These are phyloP conservation scores for Parasarocladium wereldwijsianum DNA, from an alignment of 2,329 filamentous ascomycete genomes.

Conservation along the genomic window DNA sequence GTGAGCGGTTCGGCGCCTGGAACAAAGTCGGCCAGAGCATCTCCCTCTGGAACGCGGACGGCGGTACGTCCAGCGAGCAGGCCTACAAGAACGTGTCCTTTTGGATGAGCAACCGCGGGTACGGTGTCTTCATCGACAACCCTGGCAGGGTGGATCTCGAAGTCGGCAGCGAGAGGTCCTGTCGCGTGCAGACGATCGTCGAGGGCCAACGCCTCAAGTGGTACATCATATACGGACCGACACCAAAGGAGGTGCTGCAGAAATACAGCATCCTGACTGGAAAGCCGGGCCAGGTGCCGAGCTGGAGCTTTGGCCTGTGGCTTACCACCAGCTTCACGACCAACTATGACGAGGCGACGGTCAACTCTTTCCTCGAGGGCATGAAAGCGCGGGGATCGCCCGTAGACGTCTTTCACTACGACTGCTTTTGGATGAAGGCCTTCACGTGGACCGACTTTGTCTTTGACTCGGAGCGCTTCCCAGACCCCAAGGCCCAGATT, in stretches of 20 bases:
- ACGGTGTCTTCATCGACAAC: conserved; percentile 63
- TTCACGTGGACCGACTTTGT: conserved; percentile 66
- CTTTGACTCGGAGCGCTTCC: conserved; percentile 54
- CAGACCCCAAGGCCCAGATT: conserved; percentile 51
- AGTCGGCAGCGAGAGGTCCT: conserved; percentile 59
- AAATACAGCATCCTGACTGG: conserved; percentile 56
- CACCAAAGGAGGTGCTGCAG: conserved; percentile 55
- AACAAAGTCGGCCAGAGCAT: conserved; percentile 62
- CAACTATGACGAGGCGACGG: conserved; percentile 55
- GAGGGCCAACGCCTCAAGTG: conserved; percentile 57
- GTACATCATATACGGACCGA: conserved; percentile 58
- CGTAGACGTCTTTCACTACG: conserved; percentile 61
- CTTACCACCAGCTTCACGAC: conserved; percentile 65
- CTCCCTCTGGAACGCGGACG: conserved; percentile 48
- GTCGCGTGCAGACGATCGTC: conserved; percentile 53
- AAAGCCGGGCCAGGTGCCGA: conserved; percentile 46
- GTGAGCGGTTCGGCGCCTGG: conserved; percentile 63
- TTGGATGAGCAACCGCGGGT: conserved; percentile 57
- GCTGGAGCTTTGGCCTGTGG: conserved; percentile 67
- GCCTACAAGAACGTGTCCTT: conserved; percentile 61
- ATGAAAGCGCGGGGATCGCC: conserved; percentile 52
- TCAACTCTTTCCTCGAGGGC: conserved; percentile 52
- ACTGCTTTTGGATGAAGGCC: conserved; percentile 65
- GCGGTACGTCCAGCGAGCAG: conserved; percentile 53
- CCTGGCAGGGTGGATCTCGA: conserved; percentile 57